These are phyloP conservation scores for Phytophthora pinifolia DNA, from an alignment of 352 stramenopile genomes.

Conservation along the genomic window DNA sequence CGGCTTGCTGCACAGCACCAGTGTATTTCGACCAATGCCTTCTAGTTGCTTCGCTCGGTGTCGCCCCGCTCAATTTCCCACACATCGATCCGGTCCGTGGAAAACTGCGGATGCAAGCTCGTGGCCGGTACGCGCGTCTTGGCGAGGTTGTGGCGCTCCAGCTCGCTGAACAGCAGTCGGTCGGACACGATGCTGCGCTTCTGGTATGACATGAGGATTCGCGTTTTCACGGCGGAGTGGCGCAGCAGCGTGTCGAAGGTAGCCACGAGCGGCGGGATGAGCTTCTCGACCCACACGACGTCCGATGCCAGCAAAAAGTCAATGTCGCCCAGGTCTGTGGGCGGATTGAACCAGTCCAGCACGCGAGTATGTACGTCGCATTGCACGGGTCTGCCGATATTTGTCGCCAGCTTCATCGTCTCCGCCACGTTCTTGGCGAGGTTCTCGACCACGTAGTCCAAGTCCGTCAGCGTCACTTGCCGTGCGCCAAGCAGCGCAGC, in stretches of 20 bases:
- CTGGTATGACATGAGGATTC: conserved; percentile 73
- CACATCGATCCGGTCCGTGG: conserved; percentile 44
- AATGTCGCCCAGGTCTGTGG: conserved; percentile 52
- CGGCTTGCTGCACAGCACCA: conserved; percentile 2
- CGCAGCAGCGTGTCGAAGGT: conserved; percentile 62
- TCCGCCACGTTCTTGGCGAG: conserved; percentile 51
- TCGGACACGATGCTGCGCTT: conserved; percentile 66
- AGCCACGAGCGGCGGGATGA: conserved; percentile 81
- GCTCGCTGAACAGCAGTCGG: conserved; percentile 51
- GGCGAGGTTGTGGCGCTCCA: conserved; percentile 35
- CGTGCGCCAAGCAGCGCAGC: conserved; percentile 70
- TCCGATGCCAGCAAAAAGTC: conserved; percentile 88
- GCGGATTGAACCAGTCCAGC: conserved; percentile 73
- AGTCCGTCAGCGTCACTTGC: conserved; percentile 84
- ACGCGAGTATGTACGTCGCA: conserved; percentile 32
- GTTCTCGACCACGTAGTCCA: conserved; percentile 89
- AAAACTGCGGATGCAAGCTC: conserved; percentile 46
- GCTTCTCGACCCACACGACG: conserved; percentile 90
- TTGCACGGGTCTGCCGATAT: not conserved
- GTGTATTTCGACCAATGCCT: conserved; percentile 17
- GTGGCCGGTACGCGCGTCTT: conserved; percentile 28
- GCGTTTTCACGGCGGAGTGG: conserved; percentile 35
- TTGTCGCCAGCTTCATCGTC: conserved; percentile 35
- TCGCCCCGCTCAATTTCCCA: conserved; percentile 37
- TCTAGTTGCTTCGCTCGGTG: conserved; percentile 17